Percentiles rank a stretch among this genome's conserved stretches.
phyloP scores from a whole-genome alignment of 805 yeast species.

The Kazachstania bromeliacearum region DNA sequence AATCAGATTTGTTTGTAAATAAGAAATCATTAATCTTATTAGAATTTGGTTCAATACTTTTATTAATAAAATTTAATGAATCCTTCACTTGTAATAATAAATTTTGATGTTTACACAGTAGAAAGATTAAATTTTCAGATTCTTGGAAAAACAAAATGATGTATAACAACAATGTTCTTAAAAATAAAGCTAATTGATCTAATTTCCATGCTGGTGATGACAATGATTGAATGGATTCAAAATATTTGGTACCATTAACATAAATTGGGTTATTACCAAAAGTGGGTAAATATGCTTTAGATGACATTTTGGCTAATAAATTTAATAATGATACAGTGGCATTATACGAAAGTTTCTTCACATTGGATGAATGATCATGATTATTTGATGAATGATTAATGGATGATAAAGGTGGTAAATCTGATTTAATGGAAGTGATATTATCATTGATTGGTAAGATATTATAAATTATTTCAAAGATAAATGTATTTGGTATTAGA shows the following conservation, averaged over 20 bases:
- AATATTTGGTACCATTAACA: conserved; percentile 1
- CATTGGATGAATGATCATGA: conserved; percentile 21
- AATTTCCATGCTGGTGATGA: conserved; percentile 33
- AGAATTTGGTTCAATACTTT: conserved; percentile 8
- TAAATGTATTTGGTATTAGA: conserved; percentile 31
- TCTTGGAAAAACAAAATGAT: conserved; percentile 42
- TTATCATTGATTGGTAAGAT: conserved; percentile 37
- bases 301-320: conserved; percentile 26
- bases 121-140: conserved; percentile 45
- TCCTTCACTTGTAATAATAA: conserved; percentile 24
- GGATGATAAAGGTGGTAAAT: conserved; percentile 22
- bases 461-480: conserved; percentile 55
- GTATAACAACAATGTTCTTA: conserved; percentile 47
- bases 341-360: conserved; percentile 35
- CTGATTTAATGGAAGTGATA: not conserved
- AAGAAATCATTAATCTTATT: conserved; percentile 4
- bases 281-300: conserved; percentile 20
- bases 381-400: conserved; percentile 10
- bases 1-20: not conserved
- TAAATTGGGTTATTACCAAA: conserved; percentile 4
- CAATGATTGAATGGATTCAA: conserved; percentile 4
- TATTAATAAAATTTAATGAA: conserved; percentile 16
- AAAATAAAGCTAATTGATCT: conserved; percentile 49
- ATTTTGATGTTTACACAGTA: conserved; percentile 33
- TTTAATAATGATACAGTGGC: conserved; percentile 41